Percentiles rank a stretch among this genome's conserved stretches.
Conservation (phyloP, 1,284 basidiomycete species). For the Ustanciosporium gigantosporum region DNA sequence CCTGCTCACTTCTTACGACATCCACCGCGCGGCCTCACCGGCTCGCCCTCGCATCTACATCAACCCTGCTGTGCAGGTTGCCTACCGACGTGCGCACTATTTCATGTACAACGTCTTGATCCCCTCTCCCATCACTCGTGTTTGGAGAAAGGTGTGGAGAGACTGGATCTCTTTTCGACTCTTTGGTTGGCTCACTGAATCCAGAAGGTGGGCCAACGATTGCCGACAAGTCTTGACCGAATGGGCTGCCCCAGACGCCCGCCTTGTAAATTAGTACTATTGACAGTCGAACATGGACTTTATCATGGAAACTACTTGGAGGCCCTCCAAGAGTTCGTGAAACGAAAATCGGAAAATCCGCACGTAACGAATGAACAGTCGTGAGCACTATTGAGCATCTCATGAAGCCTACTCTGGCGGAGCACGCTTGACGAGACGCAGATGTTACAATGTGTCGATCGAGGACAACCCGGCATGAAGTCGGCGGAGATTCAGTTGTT, state of each 20-base stretch:
- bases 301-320: too few species aligned
- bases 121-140: constrained; percentile 28
- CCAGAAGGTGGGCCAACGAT: constrained; percentile 13
- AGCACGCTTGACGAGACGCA: too few species aligned
- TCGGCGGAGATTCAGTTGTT: too few species aligned
- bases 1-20: constrained; percentile 67
- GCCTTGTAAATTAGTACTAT: background rate
- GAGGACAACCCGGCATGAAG: too few species aligned
- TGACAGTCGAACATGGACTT: too few species aligned
- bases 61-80: constrained; percentile 62
- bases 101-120: constrained; percentile 30
- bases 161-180: constrained; percentile 30
- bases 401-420: too few species aligned
- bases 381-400: too few species aligned
- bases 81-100: constrained; percentile 41
- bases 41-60: constrained; percentile 63
- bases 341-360: too few species aligned
- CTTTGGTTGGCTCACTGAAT: constrained; percentile 42
- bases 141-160: constrained; percentile 48
- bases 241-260: constrained; percentile 1
- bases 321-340: too few species aligned
- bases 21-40: constrained; percentile 65
- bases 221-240: background rate
- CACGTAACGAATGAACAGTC: too few species aligned
- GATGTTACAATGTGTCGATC: too few species aligned